Base-by-base conservation (phyloP, 2,329 filamentous ascomycete genomes). In the Saccharata proteae region DNA sequence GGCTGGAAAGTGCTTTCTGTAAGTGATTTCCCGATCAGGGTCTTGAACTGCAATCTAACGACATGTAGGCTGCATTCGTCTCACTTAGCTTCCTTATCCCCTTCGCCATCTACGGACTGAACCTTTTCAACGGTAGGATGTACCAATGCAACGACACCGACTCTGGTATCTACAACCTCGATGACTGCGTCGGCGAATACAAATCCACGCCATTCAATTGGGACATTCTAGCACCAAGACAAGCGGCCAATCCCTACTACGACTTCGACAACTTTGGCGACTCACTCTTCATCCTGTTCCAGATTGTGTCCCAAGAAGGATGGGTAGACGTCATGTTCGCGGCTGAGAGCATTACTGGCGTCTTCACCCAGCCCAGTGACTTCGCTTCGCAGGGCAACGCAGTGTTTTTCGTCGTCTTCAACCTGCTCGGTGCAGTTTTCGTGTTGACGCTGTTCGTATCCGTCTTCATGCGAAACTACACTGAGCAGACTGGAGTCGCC, bases 381-480 rank as follows among this genome's bases (percentile, higher is more conserved):
- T 76, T 77, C 38, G 65, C 72, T 2, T 71, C 80, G 1, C 74
- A 86, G 47, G 85, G 80, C 23, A 96, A 98, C 42, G 86, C 83
- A 1, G 55, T 96, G 20, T 98, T 94, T 64, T 94, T 98, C 52
- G 74, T 98, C 34, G 68, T 88, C 4, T 98, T 96, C 74, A 98
- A 98, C 58, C 71, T 98, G 51, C 69, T 98, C 45, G 85, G 85
- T 18, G 90, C 90, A 0, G 88, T 98, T 41, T 98, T 98, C 58
- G 80, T 98, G 39, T 68, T 98, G 49, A 98, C 90, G 1, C 64
- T 98, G 49, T 98, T 98, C 55, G 92, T 98, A 28, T 96, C 90
- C 35, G 90, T 98, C 38, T 98, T 98, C 55, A 98, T 98, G 90
- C 83, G 90, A 38, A 98, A 94, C 54, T 98, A 98, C 57, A 98